These are phyloP conservation scores for Mycena indigotica DNA, from an alignment of 768 basidiomycete species.

Conservation along the genomic window DNA sequence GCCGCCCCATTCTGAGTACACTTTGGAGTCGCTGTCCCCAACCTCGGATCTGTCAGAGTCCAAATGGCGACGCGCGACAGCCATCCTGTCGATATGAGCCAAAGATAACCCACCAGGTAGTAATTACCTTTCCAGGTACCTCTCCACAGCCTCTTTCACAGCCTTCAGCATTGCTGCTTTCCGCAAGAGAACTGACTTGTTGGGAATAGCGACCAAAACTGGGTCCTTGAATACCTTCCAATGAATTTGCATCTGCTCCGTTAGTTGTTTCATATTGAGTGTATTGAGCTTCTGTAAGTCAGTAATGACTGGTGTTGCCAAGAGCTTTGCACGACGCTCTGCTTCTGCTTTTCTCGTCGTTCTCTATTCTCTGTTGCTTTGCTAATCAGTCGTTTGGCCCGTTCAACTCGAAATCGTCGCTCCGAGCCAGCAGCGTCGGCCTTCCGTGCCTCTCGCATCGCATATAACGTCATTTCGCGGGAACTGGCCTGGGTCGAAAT, in stretches of 20 bases:
- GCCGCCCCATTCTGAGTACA: background rate
- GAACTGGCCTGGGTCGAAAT: background rate
- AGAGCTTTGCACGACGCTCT: background rate
- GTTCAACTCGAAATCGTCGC: background rate
- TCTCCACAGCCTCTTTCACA: background rate
- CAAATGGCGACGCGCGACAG: background rate
- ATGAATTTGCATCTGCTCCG: background rate
- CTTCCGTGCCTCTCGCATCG: background rate
- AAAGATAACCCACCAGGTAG: background rate
- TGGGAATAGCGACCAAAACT: background rate
- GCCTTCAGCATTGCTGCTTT: background rate
- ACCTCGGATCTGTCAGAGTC: too few relatives aligned
- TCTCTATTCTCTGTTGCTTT: background rate
- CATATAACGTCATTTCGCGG: background rate
- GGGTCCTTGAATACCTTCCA: constrained; percentile 1
- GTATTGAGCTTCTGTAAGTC: background rate
- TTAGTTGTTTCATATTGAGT: background rate
- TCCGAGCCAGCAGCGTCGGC: background rate
- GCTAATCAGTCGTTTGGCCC: background rate
- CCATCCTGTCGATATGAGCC: background rate
- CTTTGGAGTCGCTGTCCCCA: background rate
- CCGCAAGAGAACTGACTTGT: background rate
- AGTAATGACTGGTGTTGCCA: background rate
- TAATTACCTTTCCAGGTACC: background rate
- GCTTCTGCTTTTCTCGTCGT: background rate